phyloP scores from a whole-genome alignment of 2,329 filamentous ascomycete species.

The Pseudogymnoascus verrucosus region DNA sequence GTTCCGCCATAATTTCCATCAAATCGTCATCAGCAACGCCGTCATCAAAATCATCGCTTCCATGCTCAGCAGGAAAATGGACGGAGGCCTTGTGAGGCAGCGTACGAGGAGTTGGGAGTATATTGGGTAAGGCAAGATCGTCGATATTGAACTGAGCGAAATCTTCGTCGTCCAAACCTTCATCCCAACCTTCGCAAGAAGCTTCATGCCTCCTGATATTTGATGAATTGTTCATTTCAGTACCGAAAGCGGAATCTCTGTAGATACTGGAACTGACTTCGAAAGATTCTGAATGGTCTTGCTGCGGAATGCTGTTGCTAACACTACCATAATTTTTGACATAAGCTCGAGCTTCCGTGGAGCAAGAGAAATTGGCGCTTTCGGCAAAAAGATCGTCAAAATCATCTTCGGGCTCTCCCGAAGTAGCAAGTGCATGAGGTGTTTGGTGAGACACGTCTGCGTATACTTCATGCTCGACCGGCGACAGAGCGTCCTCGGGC shows the following conservation, averaged over 20 bases:
- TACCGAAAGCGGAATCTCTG: background rate
- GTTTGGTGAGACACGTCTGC: background rate
- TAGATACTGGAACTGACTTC: background rate
- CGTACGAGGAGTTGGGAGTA: background rate
- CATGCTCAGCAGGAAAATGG: background rate
- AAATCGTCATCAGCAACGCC: slow-evolving; percentile 12
- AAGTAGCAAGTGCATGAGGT: background rate
- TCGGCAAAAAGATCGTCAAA: background rate
- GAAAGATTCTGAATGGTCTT: background rate
- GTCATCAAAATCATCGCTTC: background rate
- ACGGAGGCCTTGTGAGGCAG: background rate
- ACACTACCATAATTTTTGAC: background rate
- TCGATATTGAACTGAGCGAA: background rate
- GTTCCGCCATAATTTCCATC: slow-evolving; percentile 15
- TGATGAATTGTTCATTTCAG: background rate
- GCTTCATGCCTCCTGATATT: background rate
- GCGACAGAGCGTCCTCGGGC: background rate
- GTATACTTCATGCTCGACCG: background rate
- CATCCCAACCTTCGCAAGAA: background rate
- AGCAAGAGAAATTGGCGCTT: background rate
- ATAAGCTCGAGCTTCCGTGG: background rate
- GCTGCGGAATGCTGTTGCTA: background rate
- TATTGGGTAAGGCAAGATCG: background rate
- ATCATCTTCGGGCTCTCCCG: background rate
- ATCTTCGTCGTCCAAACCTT: background rate